Evolutionary conservation across 1,284 basidiomycete genomes (phyloP).

Genomic region (Vanrija humicola): DNA sequence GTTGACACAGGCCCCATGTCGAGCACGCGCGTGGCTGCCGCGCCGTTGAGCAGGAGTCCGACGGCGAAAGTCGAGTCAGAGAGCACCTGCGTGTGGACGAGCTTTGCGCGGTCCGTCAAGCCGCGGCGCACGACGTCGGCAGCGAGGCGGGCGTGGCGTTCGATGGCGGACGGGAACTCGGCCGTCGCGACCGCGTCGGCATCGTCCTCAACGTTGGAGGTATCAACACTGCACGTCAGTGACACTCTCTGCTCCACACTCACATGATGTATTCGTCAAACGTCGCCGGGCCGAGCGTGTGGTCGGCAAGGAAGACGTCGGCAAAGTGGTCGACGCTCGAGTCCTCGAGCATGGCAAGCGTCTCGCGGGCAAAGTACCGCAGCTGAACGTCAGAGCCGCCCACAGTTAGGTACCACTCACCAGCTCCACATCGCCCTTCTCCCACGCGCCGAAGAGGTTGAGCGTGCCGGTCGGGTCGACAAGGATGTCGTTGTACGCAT

Average conservation of each 20-base stretch:
- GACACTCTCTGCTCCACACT: constrained; percentile 44
- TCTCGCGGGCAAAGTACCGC: constrained; percentile 67
- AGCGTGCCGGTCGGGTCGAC: constrained; percentile 75
- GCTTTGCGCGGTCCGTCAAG: constrained; percentile 63
- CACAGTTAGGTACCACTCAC: constrained; percentile 32
- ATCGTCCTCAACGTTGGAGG: constrained; percentile 42
- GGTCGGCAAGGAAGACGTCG: constrained; percentile 44
- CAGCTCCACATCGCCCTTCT: constrained; percentile 53
- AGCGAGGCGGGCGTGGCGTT: constrained; percentile 58
- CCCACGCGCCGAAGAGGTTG: constrained; percentile 76
- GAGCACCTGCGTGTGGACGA: constrained; percentile 57
- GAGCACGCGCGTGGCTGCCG: constrained; percentile 72
- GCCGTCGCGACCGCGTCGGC: constrained; percentile 9
- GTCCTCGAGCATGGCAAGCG: constrained; percentile 57
- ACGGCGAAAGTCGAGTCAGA: constrained; percentile 52
- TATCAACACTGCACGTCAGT: constrained; percentile 56
- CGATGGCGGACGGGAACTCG: constrained; percentile 61
- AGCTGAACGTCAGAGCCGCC: constrained; percentile 57
- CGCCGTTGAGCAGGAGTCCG: constrained; percentile 68
- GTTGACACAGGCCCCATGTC: constrained; percentile 76
- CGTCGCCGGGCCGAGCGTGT: constrained; percentile 55
- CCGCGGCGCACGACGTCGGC: constrained; percentile 60
- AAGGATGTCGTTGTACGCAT: constrained; percentile 54
- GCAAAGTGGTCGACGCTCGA: constrained; percentile 50
- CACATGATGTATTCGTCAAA: constrained; percentile 72